Percentiles rank a stretch among this genome's conserved stretches.
These are phyloP conservation scores for Metarhizium album DNA, from an alignment of 2,329 filamentous ascomycete genomes.

Conservation along the genomic window DNA sequence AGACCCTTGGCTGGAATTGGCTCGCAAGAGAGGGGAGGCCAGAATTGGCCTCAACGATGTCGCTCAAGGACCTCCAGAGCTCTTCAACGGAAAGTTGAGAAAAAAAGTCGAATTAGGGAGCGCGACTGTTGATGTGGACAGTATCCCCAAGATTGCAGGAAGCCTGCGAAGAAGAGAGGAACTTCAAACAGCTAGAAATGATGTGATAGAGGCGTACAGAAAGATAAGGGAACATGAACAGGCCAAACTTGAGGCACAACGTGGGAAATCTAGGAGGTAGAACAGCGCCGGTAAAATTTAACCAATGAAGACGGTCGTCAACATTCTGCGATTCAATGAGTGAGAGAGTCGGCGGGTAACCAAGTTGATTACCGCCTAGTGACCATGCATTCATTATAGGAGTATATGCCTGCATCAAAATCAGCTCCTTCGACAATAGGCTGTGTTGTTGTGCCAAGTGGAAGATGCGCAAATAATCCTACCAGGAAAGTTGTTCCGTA, in stretches of 20 bases:
- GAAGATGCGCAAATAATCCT: no score
- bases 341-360: no score
- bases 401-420: no score
- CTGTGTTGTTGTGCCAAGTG: no score
- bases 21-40: conserved; percentile 50
- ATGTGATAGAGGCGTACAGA: conserved; percentile 28
- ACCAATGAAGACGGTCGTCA: background rate
- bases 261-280: background rate
- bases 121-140: conserved; percentile 24
- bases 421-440: no score
- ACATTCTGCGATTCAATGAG: background rate
- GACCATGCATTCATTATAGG: no score
- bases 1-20: conserved; percentile 70
- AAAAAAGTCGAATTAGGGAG: conserved; percentile 24
- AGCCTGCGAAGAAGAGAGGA: conserved; percentile 29
- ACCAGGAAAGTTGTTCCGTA: no score
- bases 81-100: conserved; percentile 45
- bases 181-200: conserved; percentile 23
- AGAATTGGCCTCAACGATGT: conserved; percentile 45
- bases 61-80: conserved; percentile 64
- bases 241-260: conserved; percentile 18
- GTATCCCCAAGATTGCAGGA: conserved; percentile 27
- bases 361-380: no score
- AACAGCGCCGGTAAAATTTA: background rate
- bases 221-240: conserved; percentile 28